phyloP scores from a whole-genome alignment of 495 filamentous ascomycete species.

The Neurospora intermedia region DNA sequence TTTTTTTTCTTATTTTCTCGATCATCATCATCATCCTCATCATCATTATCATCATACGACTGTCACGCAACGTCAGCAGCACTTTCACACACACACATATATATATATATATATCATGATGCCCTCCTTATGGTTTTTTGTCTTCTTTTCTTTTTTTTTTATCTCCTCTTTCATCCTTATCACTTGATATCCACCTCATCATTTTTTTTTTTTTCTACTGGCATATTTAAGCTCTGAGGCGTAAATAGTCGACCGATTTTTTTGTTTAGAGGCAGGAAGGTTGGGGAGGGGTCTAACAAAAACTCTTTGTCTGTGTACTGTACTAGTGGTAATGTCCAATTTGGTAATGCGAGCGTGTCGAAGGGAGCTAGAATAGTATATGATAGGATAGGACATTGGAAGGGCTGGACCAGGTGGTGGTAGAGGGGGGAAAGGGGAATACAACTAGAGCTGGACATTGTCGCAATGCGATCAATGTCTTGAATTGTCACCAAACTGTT shows the following conservation, averaged over 20 bases:
- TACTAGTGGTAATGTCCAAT: neutral
- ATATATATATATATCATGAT: neutral
- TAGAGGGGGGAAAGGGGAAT: neutral
- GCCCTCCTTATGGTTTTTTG: neutral
- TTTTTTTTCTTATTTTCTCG: neutral
- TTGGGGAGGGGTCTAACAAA: neutral
- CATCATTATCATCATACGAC: neutral
- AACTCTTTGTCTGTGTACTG: neutral
- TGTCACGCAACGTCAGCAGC: neutral
- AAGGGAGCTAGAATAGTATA: neutral
- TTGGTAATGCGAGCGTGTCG: neutral
- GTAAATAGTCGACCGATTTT: neutral
- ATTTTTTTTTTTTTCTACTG: too few relatives aligned
- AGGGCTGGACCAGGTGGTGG: neutral
- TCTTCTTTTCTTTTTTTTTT: neutral
- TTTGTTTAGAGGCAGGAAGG: neutral
- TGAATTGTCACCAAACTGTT: neutral
- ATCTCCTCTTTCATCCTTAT: neutral
- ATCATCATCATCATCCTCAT: neutral
- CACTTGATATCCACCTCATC: neutral
- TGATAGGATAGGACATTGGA: neutral
- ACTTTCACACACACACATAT: neutral
- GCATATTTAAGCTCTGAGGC: neutral
- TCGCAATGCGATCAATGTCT: neutral
- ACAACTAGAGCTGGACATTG: neutral